phyloP scores from a whole-genome alignment of 2,329 filamentous ascomycete species.

The Claviceps monticola region DNA sequence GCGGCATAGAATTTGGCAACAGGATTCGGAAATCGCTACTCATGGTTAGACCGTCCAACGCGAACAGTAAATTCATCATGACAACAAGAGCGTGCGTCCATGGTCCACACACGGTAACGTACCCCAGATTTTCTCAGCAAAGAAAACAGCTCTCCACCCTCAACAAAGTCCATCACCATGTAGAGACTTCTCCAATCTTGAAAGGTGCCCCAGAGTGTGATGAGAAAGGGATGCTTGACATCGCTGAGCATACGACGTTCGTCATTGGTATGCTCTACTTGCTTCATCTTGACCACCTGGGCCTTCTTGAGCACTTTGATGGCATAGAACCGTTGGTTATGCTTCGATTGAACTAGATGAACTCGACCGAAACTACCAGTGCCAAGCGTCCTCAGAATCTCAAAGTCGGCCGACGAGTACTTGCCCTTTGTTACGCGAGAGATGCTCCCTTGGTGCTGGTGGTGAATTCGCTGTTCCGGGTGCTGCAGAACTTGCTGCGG shows the following conservation, averaged over 20 bases:
- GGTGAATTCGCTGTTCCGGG: slow-evolving; percentile 16
- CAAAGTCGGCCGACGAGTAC: slow-evolving; percentile 86
- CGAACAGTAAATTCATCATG: background rate
- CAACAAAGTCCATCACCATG: slow-evolving; percentile 99
- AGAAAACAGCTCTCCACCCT: slow-evolving; percentile 94
- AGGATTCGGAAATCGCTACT: slow-evolving; percentile 88
- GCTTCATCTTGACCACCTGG: slow-evolving; percentile 99
- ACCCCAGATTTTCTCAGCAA: slow-evolving; percentile 85
- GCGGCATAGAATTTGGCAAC: slow-evolving; percentile 99
- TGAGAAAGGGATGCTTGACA: slow-evolving; percentile 94
- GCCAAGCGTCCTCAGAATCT: slow-evolving; percentile 78
- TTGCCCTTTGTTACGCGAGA: slow-evolving; percentile 81
- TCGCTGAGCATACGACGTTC: slow-evolving; percentile 91
- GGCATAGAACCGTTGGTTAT: slow-evolving; percentile 96
- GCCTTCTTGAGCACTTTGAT: slow-evolving; percentile 98
- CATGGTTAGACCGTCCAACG: background rate
- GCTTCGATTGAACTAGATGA: slow-evolving; percentile 91
- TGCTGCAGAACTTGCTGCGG: slow-evolving; percentile 10
- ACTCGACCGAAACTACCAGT: slow-evolving; percentile 96
- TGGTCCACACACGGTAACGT: slow-evolving; percentile 19
- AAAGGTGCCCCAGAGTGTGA: slow-evolving; percentile 97
- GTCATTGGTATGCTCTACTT: slow-evolving; percentile 98
- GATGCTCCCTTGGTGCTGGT: slow-evolving; percentile 20
- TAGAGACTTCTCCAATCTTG: slow-evolving; percentile 92
- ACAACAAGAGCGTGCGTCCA: background rate